phyloP scores from a whole-genome alignment of 73 alveolate species.

The Paramecium biaurelia region DNA sequence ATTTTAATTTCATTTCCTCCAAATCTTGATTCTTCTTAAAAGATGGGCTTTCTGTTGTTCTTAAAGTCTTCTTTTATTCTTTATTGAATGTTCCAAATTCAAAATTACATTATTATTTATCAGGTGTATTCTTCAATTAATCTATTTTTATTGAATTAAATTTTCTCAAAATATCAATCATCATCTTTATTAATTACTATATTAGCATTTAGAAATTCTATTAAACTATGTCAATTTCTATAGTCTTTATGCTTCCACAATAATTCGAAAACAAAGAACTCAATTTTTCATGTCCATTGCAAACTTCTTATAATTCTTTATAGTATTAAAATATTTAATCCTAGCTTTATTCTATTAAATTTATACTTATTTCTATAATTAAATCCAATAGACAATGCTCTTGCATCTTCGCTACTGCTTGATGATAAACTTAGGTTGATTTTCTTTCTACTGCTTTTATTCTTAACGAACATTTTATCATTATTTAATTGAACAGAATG shows the following conservation, averaged over 20 bases:
- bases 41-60: neutral
- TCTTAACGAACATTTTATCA: neutral
- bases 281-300: neutral
- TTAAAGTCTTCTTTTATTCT: neutral
- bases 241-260: neutral
- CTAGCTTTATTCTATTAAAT: neutral
- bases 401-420: neutral
- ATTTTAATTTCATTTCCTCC: slow-evolving; percentile 40
- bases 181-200: neutral
- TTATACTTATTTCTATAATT: neutral
- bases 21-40: neutral
- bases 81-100: slow-evolving; percentile 35
- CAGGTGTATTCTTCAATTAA: neutral
- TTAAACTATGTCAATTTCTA: neutral
- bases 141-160: slow-evolving; percentile 10
- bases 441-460: neutral
- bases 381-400: neutral
- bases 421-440: neutral
- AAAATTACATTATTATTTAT: neutral
- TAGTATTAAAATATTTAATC: neutral
- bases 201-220: neutral
- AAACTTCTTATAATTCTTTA: neutral
- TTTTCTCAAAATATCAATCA: neutral
- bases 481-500: neutral
- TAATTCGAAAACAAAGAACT: neutral